These are phyloP conservation scores for Acrocalymma vagum DNA, from an alignment of 2,329 filamentous ascomycete genomes.

Conservation along the genomic window DNA sequence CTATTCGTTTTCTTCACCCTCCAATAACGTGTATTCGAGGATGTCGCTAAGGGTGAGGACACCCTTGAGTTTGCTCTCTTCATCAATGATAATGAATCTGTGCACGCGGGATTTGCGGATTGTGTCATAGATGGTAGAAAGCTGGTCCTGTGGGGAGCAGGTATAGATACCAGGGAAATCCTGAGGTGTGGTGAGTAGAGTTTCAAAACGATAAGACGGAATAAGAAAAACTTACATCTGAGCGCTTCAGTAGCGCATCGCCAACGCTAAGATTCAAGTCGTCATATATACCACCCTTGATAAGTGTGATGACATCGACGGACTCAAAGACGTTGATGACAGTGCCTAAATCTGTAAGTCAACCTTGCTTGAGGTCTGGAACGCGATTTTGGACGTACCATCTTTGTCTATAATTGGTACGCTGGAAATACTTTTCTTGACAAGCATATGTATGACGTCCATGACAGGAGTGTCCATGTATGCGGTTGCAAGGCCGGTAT, in stretches of 20 bases:
- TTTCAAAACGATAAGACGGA: neutral
- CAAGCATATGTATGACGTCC: constrained; percentile 92
- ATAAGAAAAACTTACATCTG: constrained; percentile 64
- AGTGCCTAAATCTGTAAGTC: constrained; percentile 55
- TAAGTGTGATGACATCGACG: constrained; percentile 94
- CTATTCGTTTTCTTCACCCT: constrained; percentile 68
- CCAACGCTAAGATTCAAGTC: constrained; percentile 87
- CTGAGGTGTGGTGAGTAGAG: constrained; percentile 50
- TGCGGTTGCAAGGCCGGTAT: constrained; percentile 80
- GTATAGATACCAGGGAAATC: constrained; percentile 98
- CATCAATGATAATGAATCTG: constrained; percentile 90
- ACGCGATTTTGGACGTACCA: constrained; percentile 50
- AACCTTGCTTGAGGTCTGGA: neutral
- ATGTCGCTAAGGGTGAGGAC: constrained; percentile 96
- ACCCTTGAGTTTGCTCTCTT: constrained; percentile 83
- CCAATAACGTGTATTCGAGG: constrained; percentile 88
- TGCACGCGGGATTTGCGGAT: constrained; percentile 95
- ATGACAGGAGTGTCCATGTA: constrained; percentile 91
- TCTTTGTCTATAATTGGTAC: constrained; percentile 89
- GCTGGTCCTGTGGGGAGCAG: constrained; percentile 86
- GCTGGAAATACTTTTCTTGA: constrained; percentile 91
- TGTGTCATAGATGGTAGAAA: constrained; percentile 96
- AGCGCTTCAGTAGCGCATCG: constrained; percentile 85
- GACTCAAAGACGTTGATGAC: constrained; percentile 98
- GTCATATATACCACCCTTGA: constrained; percentile 92